phyloP scores from a whole-genome alignment of 768 basidiomycete species.

The Mycena pura region DNA sequence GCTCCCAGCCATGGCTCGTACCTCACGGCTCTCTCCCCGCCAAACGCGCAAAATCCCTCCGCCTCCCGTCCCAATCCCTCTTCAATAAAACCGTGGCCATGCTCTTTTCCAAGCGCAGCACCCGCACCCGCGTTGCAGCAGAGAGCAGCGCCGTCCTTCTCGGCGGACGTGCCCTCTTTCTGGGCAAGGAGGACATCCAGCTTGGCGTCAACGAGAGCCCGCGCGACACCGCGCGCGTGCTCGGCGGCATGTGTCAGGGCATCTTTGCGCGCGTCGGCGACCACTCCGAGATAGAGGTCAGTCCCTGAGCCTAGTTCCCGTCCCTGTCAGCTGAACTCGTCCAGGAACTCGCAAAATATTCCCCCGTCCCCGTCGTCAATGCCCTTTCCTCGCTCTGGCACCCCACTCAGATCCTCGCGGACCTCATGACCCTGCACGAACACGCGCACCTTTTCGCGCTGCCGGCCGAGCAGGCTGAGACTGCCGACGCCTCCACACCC shows the following conservation, averaged over 20 bases:
- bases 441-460: constrained; percentile 61
- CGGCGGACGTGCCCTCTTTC: constrained; percentile 89
- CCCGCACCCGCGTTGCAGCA: constrained; percentile 86
- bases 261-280: constrained; percentile 96
- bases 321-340: not conserved
- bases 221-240: constrained; percentile 85
- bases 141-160: constrained; percentile 83
- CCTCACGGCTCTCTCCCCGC: constrained; percentile 52
- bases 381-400: constrained; percentile 97
- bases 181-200: constrained; percentile 91
- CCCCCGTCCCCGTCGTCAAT: constrained; percentile 93
- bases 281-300: constrained; percentile 91
- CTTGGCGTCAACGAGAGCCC: constrained; percentile 92
- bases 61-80: constrained; percentile 75
- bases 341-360: constrained; percentile 89
- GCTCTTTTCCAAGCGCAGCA: constrained; percentile 92
- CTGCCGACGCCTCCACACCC: too few relatives aligned
- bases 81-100: constrained; percentile 87
- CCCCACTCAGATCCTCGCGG: constrained; percentile 94
- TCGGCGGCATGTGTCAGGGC: constrained; percentile 95
- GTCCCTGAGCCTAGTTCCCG: constrained; percentile 26
- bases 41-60: constrained; percentile 46
- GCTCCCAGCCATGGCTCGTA: constrained; percentile 69
- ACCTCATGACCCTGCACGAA: constrained; percentile 90
- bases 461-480: too few relatives aligned